Percentiles rank a stretch among this genome's conserved stretches.
phyloP scores from a whole-genome alignment of 1,284 basidiomycete genomes.

The Dichomitus squalens region DNA sequence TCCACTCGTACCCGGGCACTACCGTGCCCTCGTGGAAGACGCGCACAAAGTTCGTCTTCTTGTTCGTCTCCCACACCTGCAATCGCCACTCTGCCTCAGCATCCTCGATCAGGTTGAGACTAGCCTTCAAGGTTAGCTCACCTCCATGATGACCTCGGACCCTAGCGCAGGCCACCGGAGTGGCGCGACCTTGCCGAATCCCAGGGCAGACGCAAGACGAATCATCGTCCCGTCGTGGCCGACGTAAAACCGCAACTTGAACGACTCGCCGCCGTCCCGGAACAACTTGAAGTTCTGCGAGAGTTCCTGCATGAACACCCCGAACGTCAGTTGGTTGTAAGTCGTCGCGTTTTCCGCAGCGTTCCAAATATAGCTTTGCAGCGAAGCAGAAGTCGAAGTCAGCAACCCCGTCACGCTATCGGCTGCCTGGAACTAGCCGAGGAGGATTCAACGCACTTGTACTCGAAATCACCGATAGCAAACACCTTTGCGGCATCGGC shows the following conservation, averaged over 20 bases:
- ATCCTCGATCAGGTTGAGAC: too few species aligned
- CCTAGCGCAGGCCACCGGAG: constrained; percentile 56
- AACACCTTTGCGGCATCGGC: constrained; percentile 48
- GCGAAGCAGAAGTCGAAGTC: not conserved
- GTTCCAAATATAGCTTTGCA: constrained; percentile 53
- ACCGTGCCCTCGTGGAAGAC: constrained; percentile 49
- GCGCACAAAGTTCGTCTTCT: constrained; percentile 40
- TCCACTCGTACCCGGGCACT: constrained; percentile 42
- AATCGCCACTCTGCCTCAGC: not conserved
- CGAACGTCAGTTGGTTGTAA: constrained; percentile 52
- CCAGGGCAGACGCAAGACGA: constrained; percentile 48
- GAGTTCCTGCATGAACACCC: constrained; percentile 38
- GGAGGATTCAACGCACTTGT: constrained; percentile 40
- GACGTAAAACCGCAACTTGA: constrained; percentile 47
- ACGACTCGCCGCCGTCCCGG: constrained; percentile 35
- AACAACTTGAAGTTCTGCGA: constrained; percentile 36
- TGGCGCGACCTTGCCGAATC: constrained; percentile 38
- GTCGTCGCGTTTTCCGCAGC: constrained; percentile 43
- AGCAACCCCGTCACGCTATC: not conserved
- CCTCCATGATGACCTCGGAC: constrained; percentile 54
- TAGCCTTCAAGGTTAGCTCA: constrained; percentile 23
- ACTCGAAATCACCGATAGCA: constrained; percentile 49
- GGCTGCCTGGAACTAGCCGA: not conserved
- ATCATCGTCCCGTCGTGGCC: constrained; percentile 57
- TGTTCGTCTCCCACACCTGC: constrained; percentile 45